These are phyloP conservation scores for Fusarium sambucinum DNA, from an alignment of 2,329 filamentous ascomycete species.

Conservation along the genomic window DNA sequence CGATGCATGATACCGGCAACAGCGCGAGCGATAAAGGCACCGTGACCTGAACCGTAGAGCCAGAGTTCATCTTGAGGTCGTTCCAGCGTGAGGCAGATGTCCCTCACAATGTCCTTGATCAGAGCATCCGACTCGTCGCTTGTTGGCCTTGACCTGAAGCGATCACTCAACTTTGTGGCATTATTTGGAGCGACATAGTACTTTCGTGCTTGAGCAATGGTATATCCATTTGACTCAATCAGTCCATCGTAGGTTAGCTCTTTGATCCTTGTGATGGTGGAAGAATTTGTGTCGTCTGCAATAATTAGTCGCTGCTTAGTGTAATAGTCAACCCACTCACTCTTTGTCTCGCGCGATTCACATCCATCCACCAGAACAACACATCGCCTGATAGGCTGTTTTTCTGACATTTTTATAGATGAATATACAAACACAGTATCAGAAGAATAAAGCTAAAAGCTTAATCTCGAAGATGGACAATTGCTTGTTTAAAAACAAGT, in stretches of 20 bases:
- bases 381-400: slow-evolving; percentile 30
- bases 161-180: slow-evolving; percentile 31
- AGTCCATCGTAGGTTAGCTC: slow-evolving; percentile 35
- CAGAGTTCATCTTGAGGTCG: slow-evolving; percentile 42
- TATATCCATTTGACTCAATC: slow-evolving; percentile 4
- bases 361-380: slow-evolving; percentile 42
- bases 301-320: slow-evolving; percentile 10
- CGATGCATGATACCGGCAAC: slow-evolving; percentile 43
- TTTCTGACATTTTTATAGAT: slow-evolving; percentile 32
- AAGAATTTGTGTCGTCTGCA: slow-evolving; percentile 37
- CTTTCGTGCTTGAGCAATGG: slow-evolving; percentile 32
- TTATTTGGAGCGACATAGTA: slow-evolving; percentile 32
- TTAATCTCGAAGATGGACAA: background rate
- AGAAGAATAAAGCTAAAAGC: background rate
- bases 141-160: slow-evolving; percentile 23
- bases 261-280: slow-evolving; percentile 37
- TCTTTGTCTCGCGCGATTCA: slow-evolving; percentile 16
- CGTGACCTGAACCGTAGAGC: slow-evolving; percentile 44
- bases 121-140: slow-evolving; percentile 35
- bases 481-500: background rate
- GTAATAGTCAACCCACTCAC: background rate
- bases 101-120: slow-evolving; percentile 39
- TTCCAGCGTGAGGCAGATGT: slow-evolving; percentile 34
- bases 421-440: background rate
- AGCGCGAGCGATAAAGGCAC: slow-evolving; percentile 40